Base-by-base conservation (phyloP, 768 basidiomycete species). In the Phallus indusiatus region DNA sequence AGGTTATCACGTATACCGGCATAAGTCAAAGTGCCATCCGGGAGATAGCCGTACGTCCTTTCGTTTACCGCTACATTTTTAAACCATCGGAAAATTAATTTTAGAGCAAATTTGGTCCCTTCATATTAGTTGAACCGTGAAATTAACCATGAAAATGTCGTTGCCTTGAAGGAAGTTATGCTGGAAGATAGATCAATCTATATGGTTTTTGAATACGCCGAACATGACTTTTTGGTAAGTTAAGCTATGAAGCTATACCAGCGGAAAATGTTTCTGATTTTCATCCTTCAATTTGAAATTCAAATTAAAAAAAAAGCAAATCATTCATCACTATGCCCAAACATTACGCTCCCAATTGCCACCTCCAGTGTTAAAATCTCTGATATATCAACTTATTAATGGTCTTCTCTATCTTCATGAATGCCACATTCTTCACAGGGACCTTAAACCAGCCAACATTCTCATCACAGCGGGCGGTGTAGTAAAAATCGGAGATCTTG, bases 131-230 rank as follows among this genome's bases (percentile, higher is more conserved):
- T n/a, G n/a, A n/a, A n/a, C n/a, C n/a, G n/a, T 8, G 94, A 95
- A 68, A 89, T 94, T 36, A 77, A 81, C 56, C 93, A 95, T 69
- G 88, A 90, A 70, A 97, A 99, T 65, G 75, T 99, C 1, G 91
- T 93, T 9, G n/a, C n/a, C n/a, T n/a, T n/a, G n/a, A n/a, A n/a
- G n/a, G n/a, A n/a, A n/a, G n/a, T 97, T 46, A 94, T 99, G 57
- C 75, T 99, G 24, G 95, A 99, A 69, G 96, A 98, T 64, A 97
- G 97, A 71, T 93, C 92, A 1, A 98, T 99, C 62, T 96, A 94
- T 70, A 97, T 99, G 92, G 94, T 98, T 14, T 98, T 99, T 64
- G 95, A 98, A 65, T 99, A 96, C 66, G 95, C 95, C 6, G 96
- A 98, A 67, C 96, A 99, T 67, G 96, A 99, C 72, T 97, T 98